Evolutionary conservation across 768 basidiomycete species (phyloP).

Genomic region (Termitomyces sp.): DNA sequence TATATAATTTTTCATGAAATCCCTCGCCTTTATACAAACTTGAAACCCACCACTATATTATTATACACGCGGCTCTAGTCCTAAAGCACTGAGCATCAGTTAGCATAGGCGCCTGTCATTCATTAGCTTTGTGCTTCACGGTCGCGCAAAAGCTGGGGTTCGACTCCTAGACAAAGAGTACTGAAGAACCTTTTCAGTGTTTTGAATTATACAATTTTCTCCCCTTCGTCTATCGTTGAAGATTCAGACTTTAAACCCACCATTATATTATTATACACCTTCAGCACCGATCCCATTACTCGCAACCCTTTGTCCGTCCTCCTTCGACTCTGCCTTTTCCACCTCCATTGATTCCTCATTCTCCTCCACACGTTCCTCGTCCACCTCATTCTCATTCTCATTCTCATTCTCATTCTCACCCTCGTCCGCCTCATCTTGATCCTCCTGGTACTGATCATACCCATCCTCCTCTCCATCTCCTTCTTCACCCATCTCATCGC

Average conservation of each 20-base stretch:
- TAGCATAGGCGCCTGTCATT: not conserved
- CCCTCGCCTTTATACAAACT: no score
- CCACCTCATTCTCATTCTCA: slow-evolving; percentile 23
- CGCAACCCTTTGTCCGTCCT: not conserved
- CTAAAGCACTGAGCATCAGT: no score
- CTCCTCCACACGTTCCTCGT: slow-evolving; percentile 26
- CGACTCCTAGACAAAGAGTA: not conserved
- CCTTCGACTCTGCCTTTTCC: slow-evolving; percentile 16
- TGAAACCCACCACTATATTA: no score
- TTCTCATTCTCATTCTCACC: slow-evolving; percentile 27
- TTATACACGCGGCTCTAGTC: no score
- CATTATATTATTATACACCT: not conserved
- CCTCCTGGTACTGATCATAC: slow-evolving; percentile 18
- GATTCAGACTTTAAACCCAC: no score
- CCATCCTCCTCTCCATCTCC: slow-evolving; percentile 19
- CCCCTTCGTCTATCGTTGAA: no score
- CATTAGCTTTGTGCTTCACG: no score
- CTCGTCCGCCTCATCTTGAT: slow-evolving; percentile 22
- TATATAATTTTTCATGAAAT: no score
- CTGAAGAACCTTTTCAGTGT: no score
- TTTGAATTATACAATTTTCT: no score
- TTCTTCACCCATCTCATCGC: slow-evolving; percentile 9
- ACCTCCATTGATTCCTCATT: slow-evolving; percentile 25
- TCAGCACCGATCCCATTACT: not conserved
- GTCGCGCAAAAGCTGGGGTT: not conserved